Percentiles rank a stretch among this genome's conserved stretches.
These are phyloP conservation scores for Zygoascus flipseniorum DNA, from an alignment of 805 yeast genomes.

Conservation along the genomic window DNA sequence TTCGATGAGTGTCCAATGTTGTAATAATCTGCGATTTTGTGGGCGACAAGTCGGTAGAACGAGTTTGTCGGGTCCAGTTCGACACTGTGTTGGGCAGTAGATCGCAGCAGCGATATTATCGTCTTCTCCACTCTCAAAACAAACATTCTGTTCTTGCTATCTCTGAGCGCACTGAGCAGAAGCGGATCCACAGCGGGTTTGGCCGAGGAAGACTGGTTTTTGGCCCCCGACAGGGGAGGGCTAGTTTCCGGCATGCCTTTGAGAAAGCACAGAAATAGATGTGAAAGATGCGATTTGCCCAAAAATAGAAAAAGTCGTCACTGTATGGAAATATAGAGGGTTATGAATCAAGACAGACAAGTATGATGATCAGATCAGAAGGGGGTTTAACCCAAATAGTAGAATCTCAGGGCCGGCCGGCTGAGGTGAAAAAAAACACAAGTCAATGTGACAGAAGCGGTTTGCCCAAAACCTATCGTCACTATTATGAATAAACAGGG, in stretches of 20 bases:
- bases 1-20: constrained; percentile 49
- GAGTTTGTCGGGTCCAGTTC: constrained; percentile 53
- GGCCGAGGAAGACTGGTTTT: not conserved
- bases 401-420: too few relatives aligned
- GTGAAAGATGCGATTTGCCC: too few relatives aligned
- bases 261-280: too few relatives aligned
- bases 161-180: constrained; percentile 34
- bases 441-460: too few relatives aligned
- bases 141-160: constrained; percentile 41
- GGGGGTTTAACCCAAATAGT: too few relatives aligned
- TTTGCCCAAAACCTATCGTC: too few relatives aligned
- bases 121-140: constrained; percentile 42
- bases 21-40: constrained; percentile 63
- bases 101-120: constrained; percentile 37
- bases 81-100: constrained; percentile 34
- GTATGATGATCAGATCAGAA: too few relatives aligned
- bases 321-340: too few relatives aligned
- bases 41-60: constrained; percentile 57
- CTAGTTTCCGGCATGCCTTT: not conserved
- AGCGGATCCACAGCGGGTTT: constrained; percentile 18
- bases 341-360: too few relatives aligned
- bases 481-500: too few relatives aligned
- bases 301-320: too few relatives aligned
- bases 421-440: too few relatives aligned
- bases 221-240: not conserved